Base-by-base conservation (phyloP, 441 rosid species). In the Corymbia citriodora region DNA sequence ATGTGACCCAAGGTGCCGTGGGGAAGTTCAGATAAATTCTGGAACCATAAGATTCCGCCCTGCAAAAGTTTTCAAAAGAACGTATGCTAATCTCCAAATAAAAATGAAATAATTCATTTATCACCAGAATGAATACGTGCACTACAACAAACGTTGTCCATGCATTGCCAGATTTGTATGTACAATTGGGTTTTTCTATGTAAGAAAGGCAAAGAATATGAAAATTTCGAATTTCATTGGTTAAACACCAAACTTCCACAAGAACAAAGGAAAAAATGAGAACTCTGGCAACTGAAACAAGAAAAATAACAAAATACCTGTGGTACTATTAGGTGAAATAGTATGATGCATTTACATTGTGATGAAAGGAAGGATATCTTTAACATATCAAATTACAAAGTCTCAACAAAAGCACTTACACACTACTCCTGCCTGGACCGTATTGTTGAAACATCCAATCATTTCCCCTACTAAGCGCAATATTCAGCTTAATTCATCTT, bases 1-100 rank as follows among this genome's bases (percentile, higher is more conserved):
- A 97, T 93, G 91, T 94, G 91, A 93, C 98, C 97, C 89, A 92
- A 93, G 90, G 91, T 90, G 92, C 97, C 96, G 74, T 90, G 95
- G 87, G 98, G 94, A 55, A 91, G 89, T 91, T 93, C 98, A 89
- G 97, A 94, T 95, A 98, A 93, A 94, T 97, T 94, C 91, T 96
- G 96, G 94, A 98, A 98, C 99, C 99, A 98, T 57, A 97, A 94
- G 91, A 95, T 91, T 90, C 99, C 99, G 68, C 99, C 99, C 99
- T 98, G 96, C 87, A 94, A 92, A 92, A 55, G 89, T 88, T 91
- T 90, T 90, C 83, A 90, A 23, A 89, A 61, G 88, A 81, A 70
- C 85, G 55, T 74, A 92, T 85, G 4, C 90, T 88, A 48, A 87
- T 57, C 53, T 23, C 18, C 85, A 45, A 12, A 79, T 79, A 1